These are phyloP conservation scores for Fusarium xylarioides DNA, from an alignment of 2,329 filamentous ascomycete species.

Conservation along the genomic window DNA sequence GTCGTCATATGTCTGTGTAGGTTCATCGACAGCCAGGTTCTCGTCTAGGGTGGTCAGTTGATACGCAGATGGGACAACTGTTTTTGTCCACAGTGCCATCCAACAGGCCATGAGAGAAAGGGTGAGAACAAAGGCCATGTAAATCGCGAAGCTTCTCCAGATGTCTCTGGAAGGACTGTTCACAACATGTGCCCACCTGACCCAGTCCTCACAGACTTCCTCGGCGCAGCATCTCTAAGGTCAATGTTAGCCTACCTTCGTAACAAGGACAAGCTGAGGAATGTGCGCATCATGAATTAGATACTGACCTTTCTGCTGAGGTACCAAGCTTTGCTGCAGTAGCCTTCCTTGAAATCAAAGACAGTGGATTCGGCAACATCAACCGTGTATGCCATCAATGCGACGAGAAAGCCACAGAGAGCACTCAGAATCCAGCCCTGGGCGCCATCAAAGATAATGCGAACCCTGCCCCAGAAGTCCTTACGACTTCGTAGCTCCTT, in stretches of 20 bases:
- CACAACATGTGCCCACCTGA: slow-evolving; percentile 62
- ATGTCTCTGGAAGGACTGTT: slow-evolving; percentile 55
- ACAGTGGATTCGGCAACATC: slow-evolving; percentile 85
- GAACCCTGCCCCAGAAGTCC: slow-evolving; percentile 83
- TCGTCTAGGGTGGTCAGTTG: slow-evolving; percentile 90
- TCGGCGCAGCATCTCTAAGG: slow-evolving; percentile 63
- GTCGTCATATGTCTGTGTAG: slow-evolving; percentile 51
- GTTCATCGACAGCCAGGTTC: slow-evolving; percentile 78
- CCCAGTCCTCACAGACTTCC: slow-evolving; percentile 66
- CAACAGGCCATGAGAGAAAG: slow-evolving; percentile 79
- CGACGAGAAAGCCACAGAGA: slow-evolving; percentile 86
- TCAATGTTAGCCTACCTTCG: slow-evolving; percentile 4
- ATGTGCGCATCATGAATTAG: not conserved
- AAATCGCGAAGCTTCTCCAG: slow-evolving; percentile 83
- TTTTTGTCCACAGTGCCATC: slow-evolving; percentile 90
- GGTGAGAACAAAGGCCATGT: slow-evolving; percentile 74
- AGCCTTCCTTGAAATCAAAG: slow-evolving; percentile 92
- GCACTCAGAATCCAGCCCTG: slow-evolving; percentile 96
- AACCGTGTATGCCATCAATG: slow-evolving; percentile 85
- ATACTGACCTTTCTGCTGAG: slow-evolving; percentile 70
- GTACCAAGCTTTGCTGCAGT: slow-evolving; percentile 78
- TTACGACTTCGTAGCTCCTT: slow-evolving; percentile 83
- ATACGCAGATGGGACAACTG: slow-evolving; percentile 88
- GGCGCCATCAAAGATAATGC: slow-evolving; percentile 81
- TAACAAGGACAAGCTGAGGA: not conserved